Conservation (phyloP, 2,329 filamentous ascomycete genomes). For the Coleophoma eucalyptorum region DNA sequence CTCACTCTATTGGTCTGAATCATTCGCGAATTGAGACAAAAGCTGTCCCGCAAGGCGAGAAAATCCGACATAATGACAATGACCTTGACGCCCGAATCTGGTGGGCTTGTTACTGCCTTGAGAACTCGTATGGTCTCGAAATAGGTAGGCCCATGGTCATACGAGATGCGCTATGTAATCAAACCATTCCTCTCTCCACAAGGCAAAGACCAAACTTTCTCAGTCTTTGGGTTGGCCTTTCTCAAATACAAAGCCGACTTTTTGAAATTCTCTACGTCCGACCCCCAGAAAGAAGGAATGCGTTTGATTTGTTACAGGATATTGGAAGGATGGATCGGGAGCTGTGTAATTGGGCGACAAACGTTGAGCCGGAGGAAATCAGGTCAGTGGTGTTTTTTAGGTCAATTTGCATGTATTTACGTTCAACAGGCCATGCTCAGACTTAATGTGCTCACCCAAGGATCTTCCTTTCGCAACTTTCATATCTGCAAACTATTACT, state of each 20-base stretch:
- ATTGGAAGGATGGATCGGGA: background rate
- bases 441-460: background rate
- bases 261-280: background rate
- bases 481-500: background rate
- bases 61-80: background rate
- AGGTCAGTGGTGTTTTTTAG: background rate
- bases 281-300: background rate
- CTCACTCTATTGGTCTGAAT: background rate
- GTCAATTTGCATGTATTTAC: background rate
- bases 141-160: background rate
- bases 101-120: conserved; percentile 1
- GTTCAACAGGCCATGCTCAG: background rate
- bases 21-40: background rate
- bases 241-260: background rate
- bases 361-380: background rate
- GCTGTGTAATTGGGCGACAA: background rate
- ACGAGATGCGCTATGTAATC: background rate
- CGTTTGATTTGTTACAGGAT: background rate
- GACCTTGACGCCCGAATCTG: background rate
- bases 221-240: background rate
- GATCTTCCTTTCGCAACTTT: background rate
- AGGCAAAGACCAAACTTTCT: background rate
- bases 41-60: background rate
- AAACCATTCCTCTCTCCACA: background rate
- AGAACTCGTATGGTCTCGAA: background rate